phyloP scores from a whole-genome alignment of 805 yeast genomes.

The Yarrowia sp. region DNA sequence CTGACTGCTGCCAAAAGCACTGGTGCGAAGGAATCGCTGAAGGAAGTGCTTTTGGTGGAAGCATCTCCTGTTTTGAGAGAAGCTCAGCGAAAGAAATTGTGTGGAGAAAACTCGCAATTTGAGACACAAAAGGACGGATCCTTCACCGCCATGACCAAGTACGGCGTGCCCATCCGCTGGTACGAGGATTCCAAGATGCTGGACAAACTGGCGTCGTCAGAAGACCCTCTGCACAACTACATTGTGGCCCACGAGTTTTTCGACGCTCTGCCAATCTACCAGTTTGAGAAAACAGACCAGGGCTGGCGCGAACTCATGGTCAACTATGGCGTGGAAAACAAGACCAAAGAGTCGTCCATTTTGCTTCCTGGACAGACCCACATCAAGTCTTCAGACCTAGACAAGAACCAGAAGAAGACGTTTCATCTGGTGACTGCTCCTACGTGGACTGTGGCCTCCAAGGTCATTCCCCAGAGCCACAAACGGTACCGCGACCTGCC shows the following conservation, averaged over 20 bases:
- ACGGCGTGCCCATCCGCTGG: conserved; percentile 50
- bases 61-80: conserved; percentile 62
- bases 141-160: conserved; percentile 33
- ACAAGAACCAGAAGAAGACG: conserved; percentile 30
- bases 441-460: conserved; percentile 58
- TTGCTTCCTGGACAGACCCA: conserved; percentile 34
- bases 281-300: conserved; percentile 52
- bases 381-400: conserved; percentile 21
- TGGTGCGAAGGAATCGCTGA: background rate
- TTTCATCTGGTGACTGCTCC: conserved; percentile 59
- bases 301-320: conserved; percentile 83
- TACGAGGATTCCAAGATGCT: conserved; percentile 35
- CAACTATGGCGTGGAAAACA: conserved; percentile 44
- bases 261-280: conserved; percentile 78
- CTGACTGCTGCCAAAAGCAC: conserved; percentile 26
- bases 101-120: conserved; percentile 36
- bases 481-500: conserved; percentile 53
- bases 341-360: conserved; percentile 27
- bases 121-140: background rate
- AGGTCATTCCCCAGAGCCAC: conserved; percentile 48
- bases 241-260: conserved; percentile 82
- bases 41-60: conserved; percentile 57
- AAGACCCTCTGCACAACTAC: conserved; percentile 48
- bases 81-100: conserved; percentile 51
- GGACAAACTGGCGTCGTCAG: conserved; percentile 30